These are phyloP conservation scores for Phtheirospermum japonicum DNA, from an alignment of 257 asterid genomes.

Conservation along the genomic window DNA sequence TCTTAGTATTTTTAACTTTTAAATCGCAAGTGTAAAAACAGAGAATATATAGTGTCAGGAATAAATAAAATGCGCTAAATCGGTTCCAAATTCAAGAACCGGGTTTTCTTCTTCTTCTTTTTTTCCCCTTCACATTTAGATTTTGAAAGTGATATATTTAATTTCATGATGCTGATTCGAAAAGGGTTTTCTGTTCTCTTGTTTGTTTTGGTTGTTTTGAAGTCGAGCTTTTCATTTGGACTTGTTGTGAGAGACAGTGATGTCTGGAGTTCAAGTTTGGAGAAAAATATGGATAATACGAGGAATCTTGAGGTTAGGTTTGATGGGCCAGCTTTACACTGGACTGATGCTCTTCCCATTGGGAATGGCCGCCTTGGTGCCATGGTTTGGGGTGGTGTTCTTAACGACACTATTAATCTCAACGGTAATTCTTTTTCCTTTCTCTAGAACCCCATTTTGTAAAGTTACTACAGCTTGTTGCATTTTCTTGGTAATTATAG, in stretches of 20 bases:
- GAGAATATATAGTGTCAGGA: constrained; percentile 1
- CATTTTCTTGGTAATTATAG: too few species aligned
- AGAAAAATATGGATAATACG: constrained; percentile 17
- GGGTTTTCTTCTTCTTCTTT: neutral
- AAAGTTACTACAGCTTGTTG: too few species aligned
- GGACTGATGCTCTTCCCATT: constrained; percentile 90
- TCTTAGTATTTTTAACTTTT: neutral
- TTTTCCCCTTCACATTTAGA: neutral
- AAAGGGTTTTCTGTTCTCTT: constrained; percentile 21
- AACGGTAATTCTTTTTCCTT: constrained; percentile 41
- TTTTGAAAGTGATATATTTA: too few species aligned
- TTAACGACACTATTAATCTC: constrained; percentile 66
- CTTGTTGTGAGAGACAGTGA: constrained; percentile 44
- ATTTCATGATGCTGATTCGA: constrained; percentile 2
- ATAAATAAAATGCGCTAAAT: neutral
- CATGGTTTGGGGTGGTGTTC: constrained; percentile 77
- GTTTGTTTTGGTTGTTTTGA: constrained; percentile 18
- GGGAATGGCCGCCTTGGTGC: constrained; percentile 92
- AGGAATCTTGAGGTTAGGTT: constrained; percentile 59
- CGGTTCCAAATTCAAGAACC: neutral
- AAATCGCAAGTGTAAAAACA: constrained; percentile 11
- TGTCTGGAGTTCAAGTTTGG: constrained; percentile 49
- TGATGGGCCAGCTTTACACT: constrained; percentile 49
- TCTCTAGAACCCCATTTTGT: neutral
- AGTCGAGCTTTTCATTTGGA: constrained; percentile 24